Conservation (phyloP, 306 rosid species). For the Rubus idaeus region DNA sequence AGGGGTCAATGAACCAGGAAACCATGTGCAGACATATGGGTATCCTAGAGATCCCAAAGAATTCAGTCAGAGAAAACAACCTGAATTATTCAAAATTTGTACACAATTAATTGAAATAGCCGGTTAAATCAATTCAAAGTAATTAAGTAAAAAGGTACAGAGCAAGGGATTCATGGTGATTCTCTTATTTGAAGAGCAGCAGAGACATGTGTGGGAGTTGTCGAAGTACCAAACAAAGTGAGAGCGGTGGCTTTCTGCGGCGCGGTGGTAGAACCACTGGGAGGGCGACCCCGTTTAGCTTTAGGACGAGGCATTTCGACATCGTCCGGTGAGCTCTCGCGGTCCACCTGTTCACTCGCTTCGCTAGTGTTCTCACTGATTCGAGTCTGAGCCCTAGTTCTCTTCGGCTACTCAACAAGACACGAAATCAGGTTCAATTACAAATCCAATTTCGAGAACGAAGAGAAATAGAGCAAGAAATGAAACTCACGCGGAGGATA, state of each 20-base stretch:
- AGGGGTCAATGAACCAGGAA: background rate
- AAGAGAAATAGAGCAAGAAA: background rate
- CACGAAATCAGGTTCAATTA: constrained; percentile 32
- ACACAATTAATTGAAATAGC: background rate
- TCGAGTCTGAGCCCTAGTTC: constrained; percentile 56
- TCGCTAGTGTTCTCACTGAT: constrained; percentile 42
- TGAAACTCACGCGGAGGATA: constrained; percentile 61
- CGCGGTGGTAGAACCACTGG: constrained; percentile 46
- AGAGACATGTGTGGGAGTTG: background rate
- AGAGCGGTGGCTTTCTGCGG: constrained; percentile 35
- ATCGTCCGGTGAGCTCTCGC: constrained; percentile 82
- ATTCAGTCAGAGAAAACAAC: too few species aligned
- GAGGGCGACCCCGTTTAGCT: constrained; percentile 62
- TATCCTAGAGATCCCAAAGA: background rate
- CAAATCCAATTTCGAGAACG: background rate
- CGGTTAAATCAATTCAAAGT: background rate
- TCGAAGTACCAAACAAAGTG: constrained; percentile 60
- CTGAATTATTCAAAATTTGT: background rate
- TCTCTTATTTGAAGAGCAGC: background rate
- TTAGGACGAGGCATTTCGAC: constrained; percentile 51
- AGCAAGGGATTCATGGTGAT: background rate
- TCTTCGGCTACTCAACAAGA: constrained; percentile 52
- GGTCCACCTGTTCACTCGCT: constrained; percentile 46
- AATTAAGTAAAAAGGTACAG: background rate
- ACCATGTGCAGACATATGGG: background rate